Conservation (phyloP, 75 land plant species). For the Cupressus sempervirens region DNA sequence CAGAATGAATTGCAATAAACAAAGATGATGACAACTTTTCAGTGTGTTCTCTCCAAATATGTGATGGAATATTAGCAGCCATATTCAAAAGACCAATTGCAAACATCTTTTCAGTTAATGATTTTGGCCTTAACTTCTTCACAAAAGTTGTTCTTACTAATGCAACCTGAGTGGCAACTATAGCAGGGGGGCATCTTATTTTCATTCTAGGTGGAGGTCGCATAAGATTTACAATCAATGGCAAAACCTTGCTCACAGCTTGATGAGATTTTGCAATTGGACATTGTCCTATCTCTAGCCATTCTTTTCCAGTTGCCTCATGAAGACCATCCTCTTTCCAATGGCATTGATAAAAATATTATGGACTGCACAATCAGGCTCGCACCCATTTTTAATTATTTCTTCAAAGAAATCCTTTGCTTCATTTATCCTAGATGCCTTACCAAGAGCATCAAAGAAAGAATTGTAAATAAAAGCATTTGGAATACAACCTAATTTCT, state of each 20-base stretch:
- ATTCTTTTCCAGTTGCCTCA: conserved; percentile 73
- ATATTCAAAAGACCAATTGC: conserved; percentile 82
- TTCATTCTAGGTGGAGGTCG: conserved; percentile 82
- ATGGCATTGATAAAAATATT: conserved; percentile 58
- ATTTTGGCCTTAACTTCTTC: conserved; percentile 80
- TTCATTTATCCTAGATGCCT: conserved; percentile 35
- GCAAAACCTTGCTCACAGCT: conserved; percentile 79
- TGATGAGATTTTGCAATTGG: conserved; percentile 93
- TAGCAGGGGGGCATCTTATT: conserved; percentile 73
- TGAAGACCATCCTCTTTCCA: conserved; percentile 54
- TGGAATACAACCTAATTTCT: no score
- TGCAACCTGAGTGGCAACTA: conserved; percentile 91
- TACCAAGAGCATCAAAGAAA: no score
- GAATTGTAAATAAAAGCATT: no score
- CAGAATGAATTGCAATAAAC: conserved; percentile 92
- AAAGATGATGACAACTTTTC: conserved; percentile 92
- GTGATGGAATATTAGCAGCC: conserved; percentile 89
- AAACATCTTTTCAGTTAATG: conserved; percentile 74
- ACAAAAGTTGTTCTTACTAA: conserved; percentile 72
- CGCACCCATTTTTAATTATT: conserved; percentile 77
- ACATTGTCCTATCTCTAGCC: conserved; percentile 91
- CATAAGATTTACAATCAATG: conserved; percentile 72
- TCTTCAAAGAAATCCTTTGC: conserved; percentile 58
- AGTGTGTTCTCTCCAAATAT: conserved; percentile 95
- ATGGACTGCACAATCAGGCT: conserved; percentile 60